Base-by-base conservation (phyloP, 1,284 basidiomycete genomes). In the Trametes polyzona region DNA sequence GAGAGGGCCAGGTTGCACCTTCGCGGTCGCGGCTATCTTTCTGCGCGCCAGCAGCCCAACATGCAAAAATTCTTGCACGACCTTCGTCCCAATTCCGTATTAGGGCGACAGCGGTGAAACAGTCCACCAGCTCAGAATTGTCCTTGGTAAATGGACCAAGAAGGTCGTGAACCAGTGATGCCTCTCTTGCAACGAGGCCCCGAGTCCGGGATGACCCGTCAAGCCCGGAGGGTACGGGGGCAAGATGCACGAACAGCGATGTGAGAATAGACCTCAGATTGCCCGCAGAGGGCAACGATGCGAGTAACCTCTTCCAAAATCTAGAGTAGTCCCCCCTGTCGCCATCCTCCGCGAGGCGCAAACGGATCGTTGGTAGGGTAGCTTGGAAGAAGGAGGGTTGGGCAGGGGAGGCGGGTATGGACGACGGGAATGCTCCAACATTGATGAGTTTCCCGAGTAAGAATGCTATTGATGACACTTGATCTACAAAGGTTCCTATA, bases 371-470 rank as follows among this genome's bases (percentile, higher is more conserved):
- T 9, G 77, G 78, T 39, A 84, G 73, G 4, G 69, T 79, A 12
- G 72, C 76, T 41, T 68, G 70, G 71, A 83, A 93, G 75, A 86
- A 95, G 6, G 83, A 93, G 27, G 79, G 78, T 58, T 83, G 89
- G 4, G 80, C 85, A 46, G 79, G 80, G 43, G 75, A 70, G 12
- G 69, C 67, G 40, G 83, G 78, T 48, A 74, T 61, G 0, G 72
- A 71, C 0, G 78, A 63, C 6, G 85, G 84, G 58, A 94, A 89
- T 2, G 82, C 69, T 4, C 90, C 89, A 21, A 86, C 70, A 55
- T 83, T 85, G 39, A 81, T 83, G 27, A 86, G 80, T 68, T 89
- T 93, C 7, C 80, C 77, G 12, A 93, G 68, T 4, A 89, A 78
- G 67, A 80, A 86, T 29, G 73, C 76, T 47, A 84, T 69, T 41